Base-by-base conservation (phyloP, 495 filamentous ascomycete species). In the Hypomontagnella submonticulosa region DNA sequence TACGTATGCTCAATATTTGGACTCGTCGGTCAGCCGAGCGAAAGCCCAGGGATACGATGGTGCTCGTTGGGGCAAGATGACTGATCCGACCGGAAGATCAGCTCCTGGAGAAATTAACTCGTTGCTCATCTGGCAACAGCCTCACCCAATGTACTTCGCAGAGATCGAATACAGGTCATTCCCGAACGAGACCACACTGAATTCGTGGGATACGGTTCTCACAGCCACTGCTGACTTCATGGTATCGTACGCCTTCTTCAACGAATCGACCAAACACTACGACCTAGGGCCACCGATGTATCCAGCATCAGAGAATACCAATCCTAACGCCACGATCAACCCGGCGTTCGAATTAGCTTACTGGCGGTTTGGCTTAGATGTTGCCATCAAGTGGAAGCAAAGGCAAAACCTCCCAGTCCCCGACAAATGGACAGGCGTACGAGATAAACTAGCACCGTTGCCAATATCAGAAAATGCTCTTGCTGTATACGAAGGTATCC, bases 11-110 rank as follows among this genome's bases (percentile, higher is more conserved):
- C 76, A 76, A 8, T 83, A 83, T 60, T 73, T 87, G 0, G 69
- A 72, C 4, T 79, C 79, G 0, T 80, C 79, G 2, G 57, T 77
- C 8, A 74, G 77, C 5, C 77, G 85, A 36, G 84, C 85, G 0
- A 34, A 53, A 6, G 43, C 59, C 0, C 83, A 85, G 58, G 83
- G 84, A 10, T 87, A 86, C 62, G 57, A 63, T 1, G 85, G 84
- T 3, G 81, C 83, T 7, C 77, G 83, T 51, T 81, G 82, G 79
- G 83, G 85, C 6, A 87, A 87, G 70, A 86, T 86, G 83, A 84
- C 78, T 5, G 85, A 86, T 66, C 80, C 84, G 0, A 79, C 79
- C 3, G 84, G 85, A 44, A 72, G 83, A 50, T 79, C 76, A 38
- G 83, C 84, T 9, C 85, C 85, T 6, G 85, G 83, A 12, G 81